A percentile compares a stretch with the other conserved stretches of the same genome.
phyloP scores from a whole-genome alignment of 2,329 filamentous ascomycete species.

The Epichloe gansuensis region DNA sequence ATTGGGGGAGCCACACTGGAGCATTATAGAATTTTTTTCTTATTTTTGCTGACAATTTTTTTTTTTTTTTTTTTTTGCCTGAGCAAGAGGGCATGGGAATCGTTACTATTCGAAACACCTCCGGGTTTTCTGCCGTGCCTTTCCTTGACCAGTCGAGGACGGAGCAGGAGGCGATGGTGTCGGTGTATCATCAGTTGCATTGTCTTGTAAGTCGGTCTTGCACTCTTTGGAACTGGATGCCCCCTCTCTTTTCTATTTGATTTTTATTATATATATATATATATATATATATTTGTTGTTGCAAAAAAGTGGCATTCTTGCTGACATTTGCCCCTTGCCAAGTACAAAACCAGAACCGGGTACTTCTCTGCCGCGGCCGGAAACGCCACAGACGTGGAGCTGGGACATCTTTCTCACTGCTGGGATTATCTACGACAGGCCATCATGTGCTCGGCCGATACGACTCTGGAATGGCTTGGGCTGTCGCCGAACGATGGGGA shows the following conservation, averaged over 20 bases:
- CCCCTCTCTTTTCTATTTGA: no score
- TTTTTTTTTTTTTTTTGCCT: background rate
- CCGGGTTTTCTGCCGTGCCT: background rate
- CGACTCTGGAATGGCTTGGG: background rate
- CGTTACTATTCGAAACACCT: background rate
- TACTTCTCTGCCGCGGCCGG: background rate
- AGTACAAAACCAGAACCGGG: background rate
- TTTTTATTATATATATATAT: no score
- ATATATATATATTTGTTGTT: no score
- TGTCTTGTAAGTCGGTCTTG: background rate
- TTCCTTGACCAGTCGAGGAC: background rate
- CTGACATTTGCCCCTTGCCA: background rate
- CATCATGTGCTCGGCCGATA: constrained; percentile 1
- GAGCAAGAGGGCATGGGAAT: background rate
- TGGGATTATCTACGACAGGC: constrained; percentile 1
- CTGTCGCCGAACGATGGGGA: background rate
- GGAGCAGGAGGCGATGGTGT: background rate
- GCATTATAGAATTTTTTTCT: background rate
- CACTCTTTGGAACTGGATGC: background rate
- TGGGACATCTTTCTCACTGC: constrained; percentile 1
- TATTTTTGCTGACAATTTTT: background rate
- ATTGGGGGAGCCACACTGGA: background rate
- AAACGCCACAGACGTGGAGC: background rate
- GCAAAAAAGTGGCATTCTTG: background rate
- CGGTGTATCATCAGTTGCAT: constrained; percentile 2